phyloP scores from a whole-genome alignment of 495 filamentous ascomycete genomes.

The Talaromyces adpressus region DNA sequence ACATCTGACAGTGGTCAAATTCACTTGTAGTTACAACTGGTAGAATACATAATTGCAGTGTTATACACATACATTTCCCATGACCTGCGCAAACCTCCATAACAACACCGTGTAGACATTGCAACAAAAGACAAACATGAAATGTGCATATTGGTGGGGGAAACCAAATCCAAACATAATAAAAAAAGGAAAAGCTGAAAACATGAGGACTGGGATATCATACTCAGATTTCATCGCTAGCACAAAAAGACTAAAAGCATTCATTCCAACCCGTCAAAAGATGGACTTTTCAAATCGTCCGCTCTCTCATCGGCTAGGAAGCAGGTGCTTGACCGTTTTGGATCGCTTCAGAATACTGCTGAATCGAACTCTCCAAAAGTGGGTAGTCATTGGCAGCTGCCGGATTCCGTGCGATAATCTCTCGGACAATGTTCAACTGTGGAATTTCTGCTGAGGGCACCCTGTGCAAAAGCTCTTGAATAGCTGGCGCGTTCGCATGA shows the following conservation, averaged over 20 bases:
- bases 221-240: slow-evolving; percentile 8
- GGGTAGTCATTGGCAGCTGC: slow-evolving; percentile 31
- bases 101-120: slow-evolving; percentile 8
- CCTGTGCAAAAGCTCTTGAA: slow-evolving; percentile 60
- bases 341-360: slow-evolving; percentile 14
- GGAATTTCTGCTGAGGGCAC: slow-evolving; percentile 52
- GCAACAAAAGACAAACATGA: slow-evolving; percentile 5
- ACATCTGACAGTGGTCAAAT: background rate
- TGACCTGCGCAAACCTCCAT: background rate
- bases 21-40: background rate
- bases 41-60: slow-evolving; percentile 10
- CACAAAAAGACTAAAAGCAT: slow-evolving; percentile 4
- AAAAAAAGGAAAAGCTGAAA: background rate
- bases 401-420: slow-evolving; percentile 49
- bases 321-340: background rate
- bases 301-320: background rate
- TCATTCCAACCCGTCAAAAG: background rate
- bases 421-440: slow-evolving; percentile 59
- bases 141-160: slow-evolving; percentile 9
- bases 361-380: slow-evolving; percentile 29
- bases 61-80: background rate
- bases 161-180: slow-evolving; percentile 2
- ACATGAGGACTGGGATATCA: slow-evolving; percentile 7
- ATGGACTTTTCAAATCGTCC: background rate
- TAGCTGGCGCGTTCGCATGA: slow-evolving; percentile 52